Conservation (phyloP, 306 rosid species). For the Bauhinia variegata region DNA sequence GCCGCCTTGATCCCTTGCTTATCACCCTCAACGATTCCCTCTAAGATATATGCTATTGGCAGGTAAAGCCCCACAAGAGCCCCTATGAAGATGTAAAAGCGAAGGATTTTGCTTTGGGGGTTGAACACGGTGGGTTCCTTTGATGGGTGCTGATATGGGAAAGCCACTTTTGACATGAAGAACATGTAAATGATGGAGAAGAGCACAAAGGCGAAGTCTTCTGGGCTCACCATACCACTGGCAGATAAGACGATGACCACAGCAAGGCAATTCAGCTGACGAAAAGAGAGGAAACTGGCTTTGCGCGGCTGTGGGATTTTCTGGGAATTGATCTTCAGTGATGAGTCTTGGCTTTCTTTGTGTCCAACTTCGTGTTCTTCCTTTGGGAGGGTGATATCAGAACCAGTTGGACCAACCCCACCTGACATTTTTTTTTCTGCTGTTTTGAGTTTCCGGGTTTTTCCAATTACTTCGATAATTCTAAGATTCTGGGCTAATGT, state of each 20-base stretch:
- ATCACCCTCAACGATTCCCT: conserved; percentile 76
- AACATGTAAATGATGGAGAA: conserved; percentile 62
- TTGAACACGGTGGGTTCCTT: conserved; percentile 49
- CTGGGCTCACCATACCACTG: conserved; percentile 73
- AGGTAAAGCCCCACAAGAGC: conserved; percentile 71
- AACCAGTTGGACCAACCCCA: conserved; percentile 74
- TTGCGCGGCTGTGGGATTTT: conserved; percentile 24
- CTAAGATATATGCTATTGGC: conserved; percentile 71
- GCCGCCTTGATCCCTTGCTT: conserved; percentile 84
- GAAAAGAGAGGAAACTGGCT: conserved; percentile 52
- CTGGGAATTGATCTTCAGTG: conserved; percentile 26
- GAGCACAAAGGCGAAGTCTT: conserved; percentile 66
- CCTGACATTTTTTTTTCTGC: conserved; percentile 62
- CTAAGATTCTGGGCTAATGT: too few relatives aligned
- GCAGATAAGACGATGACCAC: conserved; percentile 64
- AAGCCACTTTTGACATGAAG: conserved; percentile 68
- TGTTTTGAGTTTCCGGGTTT: too few relatives aligned
- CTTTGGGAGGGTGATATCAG: conserved; percentile 60
- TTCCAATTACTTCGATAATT: too few relatives aligned
- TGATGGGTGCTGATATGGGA: conserved; percentile 51
- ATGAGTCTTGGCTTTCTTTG: conserved; percentile 48
- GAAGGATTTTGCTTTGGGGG: conserved; percentile 56
- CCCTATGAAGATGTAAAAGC: conserved; percentile 51
- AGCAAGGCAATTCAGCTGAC: conserved; percentile 68
- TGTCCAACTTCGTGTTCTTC: conserved; percentile 54